Base-by-base conservation (phyloP, 2,329 filamentous ascomycete genomes). In the Colletotrichum sp. region DNA sequence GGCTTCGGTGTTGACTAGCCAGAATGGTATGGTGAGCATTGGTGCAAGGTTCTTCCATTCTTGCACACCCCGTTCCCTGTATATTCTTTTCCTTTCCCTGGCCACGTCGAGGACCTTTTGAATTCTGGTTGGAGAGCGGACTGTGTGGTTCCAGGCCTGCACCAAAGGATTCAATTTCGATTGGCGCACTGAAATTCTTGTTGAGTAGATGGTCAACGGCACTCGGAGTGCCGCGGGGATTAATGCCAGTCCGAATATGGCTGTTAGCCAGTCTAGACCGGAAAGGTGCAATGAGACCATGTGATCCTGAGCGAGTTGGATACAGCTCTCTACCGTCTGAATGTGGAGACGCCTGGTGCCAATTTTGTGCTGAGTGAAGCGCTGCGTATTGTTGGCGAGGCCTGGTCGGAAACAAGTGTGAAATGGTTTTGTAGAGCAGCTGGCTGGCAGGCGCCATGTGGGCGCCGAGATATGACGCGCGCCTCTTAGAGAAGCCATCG, bases 1-100 rank as follows among this genome's bases (percentile, higher is more conserved):
- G 5, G 86, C 85, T 80, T 91, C 89, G 13, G 90, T 88, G 21
- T 87, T 86, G 44, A 87, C 77, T 24, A 92, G 77, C 83, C 90
- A 92, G 16, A 89, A 82, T 5, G 89, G 85, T 32, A 91, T 81
- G 72, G 84, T 83, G 4, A 87, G 78, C 4, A 89, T 24, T 3
- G 81, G 82, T 30, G 81, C 77, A 60, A 85, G 86, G 5, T 85
- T 76, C 80, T 88, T 90, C 88, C 88, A 91, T 15, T 79, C 64
- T 81, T 90, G 89, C 10, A 88, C 81, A 6, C 87, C 87, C 73
- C 86, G 86, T 3, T 78, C 77, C 76, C 82, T 85, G 75, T 84
- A 83, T 26, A 88, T 82, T 49, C 85, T 81, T 39, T 66, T 76
- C 10, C 62, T 52, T 18, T 67, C 52, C 15, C 34, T 64, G 32